Percentiles rank a stretch among this genome's conserved stretches.
These are phyloP conservation scores for Rubus parviflorus DNA, from an alignment of 306 rosid species.

Conservation along the genomic window DNA sequence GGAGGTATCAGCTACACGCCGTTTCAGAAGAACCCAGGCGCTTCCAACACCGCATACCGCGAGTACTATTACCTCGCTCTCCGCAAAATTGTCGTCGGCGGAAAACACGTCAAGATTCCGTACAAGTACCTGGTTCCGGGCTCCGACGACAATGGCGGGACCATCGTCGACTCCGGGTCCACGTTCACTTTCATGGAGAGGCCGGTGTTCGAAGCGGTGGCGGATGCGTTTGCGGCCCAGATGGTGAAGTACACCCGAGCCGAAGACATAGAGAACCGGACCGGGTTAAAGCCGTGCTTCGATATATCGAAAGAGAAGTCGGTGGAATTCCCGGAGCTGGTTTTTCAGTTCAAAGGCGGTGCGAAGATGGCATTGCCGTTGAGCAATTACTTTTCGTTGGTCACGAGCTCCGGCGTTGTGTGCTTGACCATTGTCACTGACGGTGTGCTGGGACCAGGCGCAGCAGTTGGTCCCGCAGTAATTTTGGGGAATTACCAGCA, in stretches of 20 bases:
- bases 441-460: constrained; percentile 14
- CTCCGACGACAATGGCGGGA: constrained; percentile 65
- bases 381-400: constrained; percentile 57
- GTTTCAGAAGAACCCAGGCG: constrained; percentile 49
- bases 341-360: constrained; percentile 78
- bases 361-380: constrained; percentile 64
- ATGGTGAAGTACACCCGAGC: constrained; percentile 59
- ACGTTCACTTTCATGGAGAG: constrained; percentile 78
- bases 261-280: constrained; percentile 39
- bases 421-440: constrained; percentile 66
- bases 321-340: constrained; percentile 51
- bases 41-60: constrained; percentile 33
- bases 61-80: constrained; percentile 68
- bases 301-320: constrained; percentile 33
- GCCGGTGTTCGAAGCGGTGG: constrained; percentile 50
- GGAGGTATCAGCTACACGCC: constrained; percentile 57
- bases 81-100: constrained; percentile 58
- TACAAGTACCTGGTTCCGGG: constrained; percentile 43
- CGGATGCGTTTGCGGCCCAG: constrained; percentile 54
- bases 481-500: constrained; percentile 83
- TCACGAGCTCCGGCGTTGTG: constrained; percentile 33
- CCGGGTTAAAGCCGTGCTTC: constrained; percentile 74
- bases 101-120: constrained; percentile 53
- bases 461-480: constrained; percentile 59
- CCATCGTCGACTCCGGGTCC: constrained; percentile 82